A percentile compares a stretch with the other conserved stretches of the same genome.
These are phyloP conservation scores for Puccinia coronata DNA, from an alignment of 1,284 basidiomycete genomes.

Conservation along the genomic window DNA sequence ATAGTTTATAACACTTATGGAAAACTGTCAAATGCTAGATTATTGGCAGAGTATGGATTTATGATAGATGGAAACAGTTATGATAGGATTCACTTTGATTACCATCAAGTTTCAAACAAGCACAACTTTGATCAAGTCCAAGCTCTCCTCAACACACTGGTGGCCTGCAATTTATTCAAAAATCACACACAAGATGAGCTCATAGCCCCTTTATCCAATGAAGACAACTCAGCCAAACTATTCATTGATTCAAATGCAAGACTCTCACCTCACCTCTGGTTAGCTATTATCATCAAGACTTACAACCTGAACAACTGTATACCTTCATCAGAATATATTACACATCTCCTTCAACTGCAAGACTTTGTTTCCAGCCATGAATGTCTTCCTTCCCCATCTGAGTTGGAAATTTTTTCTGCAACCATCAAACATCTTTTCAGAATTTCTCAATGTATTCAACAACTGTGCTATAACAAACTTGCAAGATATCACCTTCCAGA, in stretches of 20 bases:
- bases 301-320: neutral
- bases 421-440: neutral
- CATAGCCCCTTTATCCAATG: neutral
- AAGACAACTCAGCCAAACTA: neutral
- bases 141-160: neutral
- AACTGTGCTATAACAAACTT: neutral
- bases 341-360: neutral
- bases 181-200: neutral
- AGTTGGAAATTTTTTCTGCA: neutral
- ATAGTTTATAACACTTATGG: slow-evolving; percentile 47
- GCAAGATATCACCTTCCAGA: neutral
- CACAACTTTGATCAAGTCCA: neutral
- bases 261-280: slow-evolving; percentile 26
- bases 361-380: neutral
- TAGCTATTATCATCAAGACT: neutral
- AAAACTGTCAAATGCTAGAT: slow-evolving; percentile 32
- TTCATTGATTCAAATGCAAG: slow-evolving; percentile 27
- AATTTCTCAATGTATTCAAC: slow-evolving; percentile 3
- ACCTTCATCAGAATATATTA: neutral
- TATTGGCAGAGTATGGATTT: slow-evolving; percentile 44
- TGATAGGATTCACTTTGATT: slow-evolving; percentile 37
- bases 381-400: neutral
- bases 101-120: neutral
- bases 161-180: neutral
- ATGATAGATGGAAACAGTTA: slow-evolving; percentile 34